Percentiles rank a stretch among this genome's conserved stretches.
phyloP scores from a whole-genome alignment of 192 early-diverging fungal genomes.

The Rhizophagus clarus region DNA sequence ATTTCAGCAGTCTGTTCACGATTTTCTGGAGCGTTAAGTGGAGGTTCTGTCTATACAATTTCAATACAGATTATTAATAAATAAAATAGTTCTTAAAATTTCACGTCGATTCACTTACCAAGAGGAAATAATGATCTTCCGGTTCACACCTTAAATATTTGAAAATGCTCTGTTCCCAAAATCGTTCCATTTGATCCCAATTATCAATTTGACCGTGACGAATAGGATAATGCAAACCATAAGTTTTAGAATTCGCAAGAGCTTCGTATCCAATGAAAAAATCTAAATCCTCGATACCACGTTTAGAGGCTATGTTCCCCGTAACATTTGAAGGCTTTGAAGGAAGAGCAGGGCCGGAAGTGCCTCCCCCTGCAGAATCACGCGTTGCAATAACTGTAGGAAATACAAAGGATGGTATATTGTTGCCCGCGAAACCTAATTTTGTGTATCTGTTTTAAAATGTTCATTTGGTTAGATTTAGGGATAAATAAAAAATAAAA shows the following conservation, averaged over 20 bases:
- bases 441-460: constrained; percentile 78
- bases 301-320: constrained; percentile 87
- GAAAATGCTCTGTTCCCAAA: constrained; percentile 98
- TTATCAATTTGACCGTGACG: constrained; percentile 98
- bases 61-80: background rate
- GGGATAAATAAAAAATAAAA: too few species aligned
- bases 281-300: constrained; percentile 97
- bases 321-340: constrained; percentile 57
- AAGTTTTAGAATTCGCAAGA: constrained; percentile 84
- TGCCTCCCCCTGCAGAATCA: constrained; percentile 50
- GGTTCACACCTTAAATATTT: constrained; percentile 98
- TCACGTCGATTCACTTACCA: constrained; percentile 54
- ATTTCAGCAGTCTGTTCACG: constrained; percentile 99
- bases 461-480: too few species aligned
- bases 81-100: background rate
- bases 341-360: constrained; percentile 51
- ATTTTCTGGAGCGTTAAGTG: constrained; percentile 97
- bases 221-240: constrained; percentile 89
- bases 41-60: constrained; percentile 86
- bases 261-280: constrained; percentile 98
- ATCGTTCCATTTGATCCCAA: constrained; percentile 99
- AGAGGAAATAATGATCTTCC: constrained; percentile 95
- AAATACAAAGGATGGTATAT: constrained; percentile 95
- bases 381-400: constrained; percentile 90
- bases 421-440: constrained; percentile 97